Evolutionary conservation across 768 basidiomycete species (phyloP).

Genomic region (Mycena haematopus): DNA sequence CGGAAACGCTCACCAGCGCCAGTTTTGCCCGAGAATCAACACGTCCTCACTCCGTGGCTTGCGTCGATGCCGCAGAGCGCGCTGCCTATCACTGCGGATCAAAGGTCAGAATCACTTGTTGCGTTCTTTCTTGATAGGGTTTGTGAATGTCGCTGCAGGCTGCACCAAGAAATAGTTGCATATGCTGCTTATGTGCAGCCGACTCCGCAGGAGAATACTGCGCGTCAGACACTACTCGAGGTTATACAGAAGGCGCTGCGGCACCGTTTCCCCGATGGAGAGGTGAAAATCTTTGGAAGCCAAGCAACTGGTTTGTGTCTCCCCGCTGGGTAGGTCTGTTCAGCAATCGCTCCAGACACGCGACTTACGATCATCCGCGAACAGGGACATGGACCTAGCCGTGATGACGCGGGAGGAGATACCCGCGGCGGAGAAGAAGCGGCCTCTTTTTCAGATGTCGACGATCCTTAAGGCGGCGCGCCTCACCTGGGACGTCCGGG

Average conservation of each 20-base stretch:
- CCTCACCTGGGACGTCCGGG: conserved; percentile 46
- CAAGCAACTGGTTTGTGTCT: conserved; percentile 61
- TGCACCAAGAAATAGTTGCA: conserved; percentile 69
- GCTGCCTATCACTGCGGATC: conserved; percentile 10
- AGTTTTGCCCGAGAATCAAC: conserved; percentile 19
- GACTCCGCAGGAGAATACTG: conserved; percentile 55
- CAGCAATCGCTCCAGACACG: background rate
- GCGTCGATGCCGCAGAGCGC: conserved; percentile 1
- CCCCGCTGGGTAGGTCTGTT: conserved; percentile 38
- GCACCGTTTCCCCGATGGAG: conserved; percentile 50
- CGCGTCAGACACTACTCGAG: conserved; percentile 52
- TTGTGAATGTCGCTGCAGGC: conserved; percentile 41
- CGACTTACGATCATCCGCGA: background rate
- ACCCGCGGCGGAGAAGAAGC: conserved; percentile 42
- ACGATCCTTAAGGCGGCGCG: conserved; percentile 48
- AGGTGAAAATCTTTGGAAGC: conserved; percentile 66
- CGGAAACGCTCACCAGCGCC: conserved; percentile 25
- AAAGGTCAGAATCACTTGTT: background rate
- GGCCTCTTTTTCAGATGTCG: conserved; percentile 55
- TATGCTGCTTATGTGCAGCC: conserved; percentile 62
- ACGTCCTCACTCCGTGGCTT: conserved; percentile 27
- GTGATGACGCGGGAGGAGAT: conserved; percentile 42
- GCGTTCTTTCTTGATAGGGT: background rate
- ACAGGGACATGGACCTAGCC: conserved; percentile 71
- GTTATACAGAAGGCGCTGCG: conserved; percentile 53